Conservation (phyloP, 2,329 filamentous ascomycete genomes). For the Elsinoe necatrix region DNA sequence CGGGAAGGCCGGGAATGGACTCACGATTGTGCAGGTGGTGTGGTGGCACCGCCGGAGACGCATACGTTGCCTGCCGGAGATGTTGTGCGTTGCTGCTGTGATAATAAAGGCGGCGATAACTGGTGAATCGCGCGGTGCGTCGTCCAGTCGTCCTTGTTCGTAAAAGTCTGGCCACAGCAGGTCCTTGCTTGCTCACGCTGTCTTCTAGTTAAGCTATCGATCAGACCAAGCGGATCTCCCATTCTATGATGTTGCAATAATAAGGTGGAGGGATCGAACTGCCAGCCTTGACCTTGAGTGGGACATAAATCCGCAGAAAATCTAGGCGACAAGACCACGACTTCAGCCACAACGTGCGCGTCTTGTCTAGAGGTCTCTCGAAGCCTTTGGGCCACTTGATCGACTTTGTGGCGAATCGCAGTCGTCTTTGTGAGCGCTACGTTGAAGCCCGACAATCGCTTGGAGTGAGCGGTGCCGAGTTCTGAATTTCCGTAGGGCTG, state of each 20-base stretch:
- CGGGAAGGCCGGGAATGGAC: background rate
- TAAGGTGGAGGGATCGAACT: background rate
- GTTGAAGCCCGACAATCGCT: background rate
- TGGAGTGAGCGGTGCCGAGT: background rate
- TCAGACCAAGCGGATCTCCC: background rate
- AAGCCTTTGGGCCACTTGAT: background rate
- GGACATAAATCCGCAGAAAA: background rate
- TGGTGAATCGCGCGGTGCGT: background rate
- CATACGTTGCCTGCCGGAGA: background rate
- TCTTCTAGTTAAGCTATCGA: background rate
- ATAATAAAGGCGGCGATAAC: background rate
- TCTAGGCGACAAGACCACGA: background rate
- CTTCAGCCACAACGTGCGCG: background rate
- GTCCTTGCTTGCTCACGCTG: background rate
- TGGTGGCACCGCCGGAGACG: background rate
- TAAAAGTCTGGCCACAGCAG: background rate
- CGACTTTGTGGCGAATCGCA: background rate
- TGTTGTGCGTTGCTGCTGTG: background rate
- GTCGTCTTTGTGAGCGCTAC: background rate
- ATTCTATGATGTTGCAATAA: background rate
- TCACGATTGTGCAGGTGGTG: background rate
- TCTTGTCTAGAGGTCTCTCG: background rate
- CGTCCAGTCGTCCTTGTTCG: background rate
- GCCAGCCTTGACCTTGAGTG: background rate
- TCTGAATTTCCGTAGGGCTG: background rate